These are phyloP conservation scores for Cavenderia fasciculata DNA, from an alignment of 78 protist species.

Conservation along the genomic window DNA sequence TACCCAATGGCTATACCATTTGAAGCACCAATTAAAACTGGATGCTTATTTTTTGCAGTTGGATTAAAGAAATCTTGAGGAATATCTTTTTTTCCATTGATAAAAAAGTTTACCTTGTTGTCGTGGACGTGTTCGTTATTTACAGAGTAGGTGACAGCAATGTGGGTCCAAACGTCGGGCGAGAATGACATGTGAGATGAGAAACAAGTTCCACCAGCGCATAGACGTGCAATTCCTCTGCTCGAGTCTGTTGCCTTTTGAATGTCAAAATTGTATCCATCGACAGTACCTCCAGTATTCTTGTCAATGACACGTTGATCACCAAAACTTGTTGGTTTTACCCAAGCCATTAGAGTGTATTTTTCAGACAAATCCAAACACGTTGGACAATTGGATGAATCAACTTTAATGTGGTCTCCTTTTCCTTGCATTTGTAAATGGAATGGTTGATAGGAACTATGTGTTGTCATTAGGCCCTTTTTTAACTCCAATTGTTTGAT, in stretches of 20 bases:
- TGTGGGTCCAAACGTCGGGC: slow-evolving; percentile 36
- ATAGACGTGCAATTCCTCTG: slow-evolving; percentile 7
- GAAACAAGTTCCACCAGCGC: slow-evolving; percentile 26
- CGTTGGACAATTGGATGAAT: not conserved
- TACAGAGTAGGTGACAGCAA: not conserved
- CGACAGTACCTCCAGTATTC: not conserved
- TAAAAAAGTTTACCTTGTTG: slow-evolving; percentile 10
- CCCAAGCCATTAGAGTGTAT: slow-evolving; percentile 52
- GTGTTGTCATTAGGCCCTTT: not conserved
- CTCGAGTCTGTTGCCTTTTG: not conserved
- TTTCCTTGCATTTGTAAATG: slow-evolving; percentile 7
- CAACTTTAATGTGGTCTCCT: slow-evolving; percentile 26
- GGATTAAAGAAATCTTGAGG: slow-evolving; percentile 15
- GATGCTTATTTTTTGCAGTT: not conserved
- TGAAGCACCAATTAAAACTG: slow-evolving; percentile 10
- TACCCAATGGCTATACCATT: not conserved
- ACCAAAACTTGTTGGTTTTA: slow-evolving; percentile 36
- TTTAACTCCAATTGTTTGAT: no score
- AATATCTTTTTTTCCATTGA: slow-evolving; percentile 14
- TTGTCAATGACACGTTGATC: slow-evolving; percentile 65
- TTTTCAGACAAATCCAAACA: slow-evolving; percentile 10
- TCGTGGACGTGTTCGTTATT: not conserved
- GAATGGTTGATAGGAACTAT: slow-evolving; percentile 10
- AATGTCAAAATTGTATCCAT: slow-evolving; percentile 46
- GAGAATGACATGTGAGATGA: not conserved